Evolutionary conservation across 2,329 filamentous ascomycete species (phyloP).

Genomic region (Aspergillus cejpii): DNA sequence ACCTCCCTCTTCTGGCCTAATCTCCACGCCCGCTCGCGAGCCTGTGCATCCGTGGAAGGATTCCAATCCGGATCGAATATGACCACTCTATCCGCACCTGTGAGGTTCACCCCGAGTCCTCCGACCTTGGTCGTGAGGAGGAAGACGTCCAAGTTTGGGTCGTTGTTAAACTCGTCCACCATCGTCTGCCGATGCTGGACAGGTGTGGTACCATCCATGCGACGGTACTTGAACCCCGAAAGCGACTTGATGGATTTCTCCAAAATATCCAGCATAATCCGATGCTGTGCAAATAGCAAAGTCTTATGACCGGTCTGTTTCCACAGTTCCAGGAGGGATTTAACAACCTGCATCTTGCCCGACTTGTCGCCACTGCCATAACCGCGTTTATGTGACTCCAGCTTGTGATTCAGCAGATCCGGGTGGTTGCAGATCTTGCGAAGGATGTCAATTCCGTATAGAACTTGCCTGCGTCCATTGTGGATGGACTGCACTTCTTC

Average conservation of each 20-base stretch:
- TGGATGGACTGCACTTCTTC: constrained; percentile 81
- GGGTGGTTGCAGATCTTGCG: constrained; percentile 98
- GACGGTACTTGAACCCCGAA: constrained; percentile 65
- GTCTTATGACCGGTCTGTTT: constrained; percentile 90
- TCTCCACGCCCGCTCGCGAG: constrained; percentile 90
- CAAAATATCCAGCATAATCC: constrained; percentile 91
- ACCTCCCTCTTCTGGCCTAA: constrained; percentile 92
- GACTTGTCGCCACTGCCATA: constrained; percentile 76
- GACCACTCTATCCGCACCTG: constrained; percentile 89
- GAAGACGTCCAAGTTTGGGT: constrained; percentile 75
- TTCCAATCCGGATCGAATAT: constrained; percentile 99
- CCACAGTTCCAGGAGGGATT: constrained; percentile 81
- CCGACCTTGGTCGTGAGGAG: constrained; percentile 93
- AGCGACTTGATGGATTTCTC: constrained; percentile 69
- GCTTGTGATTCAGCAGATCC: constrained; percentile 68
- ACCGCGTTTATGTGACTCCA: constrained; percentile 51
- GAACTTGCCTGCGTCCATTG: constrained; percentile 64
- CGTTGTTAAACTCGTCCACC: constrained; percentile 87
- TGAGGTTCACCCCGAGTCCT: constrained; percentile 87
- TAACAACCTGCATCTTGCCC: constrained; percentile 93
- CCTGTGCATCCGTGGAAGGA: constrained; percentile 91
- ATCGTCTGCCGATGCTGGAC: constrained; percentile 83
- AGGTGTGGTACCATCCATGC: constrained; percentile 90
- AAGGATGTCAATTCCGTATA: constrained; percentile 85
- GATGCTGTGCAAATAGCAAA: constrained; percentile 83